Conservation (phyloP, 1,284 basidiomycete species). For the Coniferiporia sulphurascens region DNA sequence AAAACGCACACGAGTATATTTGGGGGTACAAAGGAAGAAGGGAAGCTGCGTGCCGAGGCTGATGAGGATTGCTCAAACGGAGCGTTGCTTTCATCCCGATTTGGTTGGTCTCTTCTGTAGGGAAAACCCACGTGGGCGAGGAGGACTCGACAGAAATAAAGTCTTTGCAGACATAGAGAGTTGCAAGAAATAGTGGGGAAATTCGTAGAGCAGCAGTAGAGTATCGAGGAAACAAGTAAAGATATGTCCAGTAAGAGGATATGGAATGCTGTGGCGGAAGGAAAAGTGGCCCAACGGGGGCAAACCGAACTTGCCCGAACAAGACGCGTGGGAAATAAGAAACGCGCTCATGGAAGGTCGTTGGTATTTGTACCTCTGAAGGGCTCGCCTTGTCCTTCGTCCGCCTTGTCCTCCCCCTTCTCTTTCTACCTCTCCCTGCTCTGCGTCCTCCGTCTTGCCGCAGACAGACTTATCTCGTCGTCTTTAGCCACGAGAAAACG, state of each 20-base stretch:
- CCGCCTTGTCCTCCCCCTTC: conserved; percentile 1
- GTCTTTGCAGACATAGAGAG: neutral
- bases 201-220: neutral
- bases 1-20: no score
- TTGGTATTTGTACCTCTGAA: conserved; percentile 3
- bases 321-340: conserved; percentile 3
- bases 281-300: neutral
- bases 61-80: neutral
- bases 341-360: neutral
- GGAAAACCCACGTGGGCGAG: neutral
- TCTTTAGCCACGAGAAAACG: neutral
- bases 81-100: conserved; percentile 2
- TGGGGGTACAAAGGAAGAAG: no score
- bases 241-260: neutral
- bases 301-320: neutral
- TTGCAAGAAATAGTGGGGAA: neutral
- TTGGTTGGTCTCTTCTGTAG: neutral
- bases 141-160: neutral
- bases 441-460: neutral
- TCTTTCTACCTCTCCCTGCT: neutral
- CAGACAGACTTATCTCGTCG: neutral
- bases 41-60: neutral
- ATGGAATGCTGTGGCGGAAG: neutral
- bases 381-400: conserved; percentile 7
- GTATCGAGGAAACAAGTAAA: neutral